Evolutionary conservation across 2,329 filamentous ascomycete genomes (phyloP), one percentile per base, ranked within the genome.

Genomic region (Botryotinia calthae): DNA sequence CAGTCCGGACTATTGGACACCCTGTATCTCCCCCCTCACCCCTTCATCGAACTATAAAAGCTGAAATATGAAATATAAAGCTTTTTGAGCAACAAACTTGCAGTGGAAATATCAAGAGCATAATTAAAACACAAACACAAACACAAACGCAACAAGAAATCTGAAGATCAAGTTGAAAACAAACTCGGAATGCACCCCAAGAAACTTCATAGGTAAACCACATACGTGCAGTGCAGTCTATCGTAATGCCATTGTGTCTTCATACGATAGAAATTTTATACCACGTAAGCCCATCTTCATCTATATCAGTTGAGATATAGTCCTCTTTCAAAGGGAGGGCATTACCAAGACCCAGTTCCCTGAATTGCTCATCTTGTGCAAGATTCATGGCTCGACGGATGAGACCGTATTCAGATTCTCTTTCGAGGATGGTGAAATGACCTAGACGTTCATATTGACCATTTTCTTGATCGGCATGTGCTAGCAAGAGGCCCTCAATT

Each of bases 401-500:
- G 14, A 51, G 0, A 6, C 25, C 1, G 48, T 51, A 14, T 2
- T 4, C 2, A n/a, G n/a, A n/a, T n/a, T n/a, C n/a, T 2, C 0
- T 1, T 25, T 48, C 2, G 22, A 4, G 1, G 0, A 48, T 1
- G 4, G 0, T 12, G 46, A 51, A 51, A 51, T 6, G 0, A 14
- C 48, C 48, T 0, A 51, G 1, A n/a, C 48, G 48, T 2, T 54
- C 12, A 54, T 54, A 54, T 54, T 54, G 12, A 25, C 48, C 48
- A n/a, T n/a, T 14, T 25, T n/a, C 10, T 51, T 51, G 25, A n/a
- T 1, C 0, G 25, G 10, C n/a, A n/a, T 3, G 12, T n/a, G 0
- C n/a, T 2, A 51, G 48, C 48, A 51, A n/a, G 25, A 51, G 25
- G 1, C 25, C 48, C 25, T n/a, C 25, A n/a, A 48, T 48, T 25